Conservation (phyloP, 2,329 filamentous ascomycete genomes). For the Ceratocystis papillata region DNA sequence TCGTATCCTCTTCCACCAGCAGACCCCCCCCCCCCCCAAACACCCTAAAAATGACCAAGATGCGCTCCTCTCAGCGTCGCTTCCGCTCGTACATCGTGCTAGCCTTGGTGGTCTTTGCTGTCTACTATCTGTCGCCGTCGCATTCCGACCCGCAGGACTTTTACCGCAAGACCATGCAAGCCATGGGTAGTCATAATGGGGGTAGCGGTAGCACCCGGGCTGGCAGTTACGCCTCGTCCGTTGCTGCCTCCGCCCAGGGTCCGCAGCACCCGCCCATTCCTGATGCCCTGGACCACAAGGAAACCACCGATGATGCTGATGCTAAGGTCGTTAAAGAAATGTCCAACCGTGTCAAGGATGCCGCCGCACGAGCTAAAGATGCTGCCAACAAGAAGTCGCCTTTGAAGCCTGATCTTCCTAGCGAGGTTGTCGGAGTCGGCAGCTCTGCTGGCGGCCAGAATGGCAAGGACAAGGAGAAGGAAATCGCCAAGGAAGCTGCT, state of each 20-base stretch:
- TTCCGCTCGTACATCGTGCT: slow-evolving; percentile 20
- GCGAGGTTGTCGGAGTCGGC: slow-evolving; percentile 48
- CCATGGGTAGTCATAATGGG: slow-evolving; percentile 37
- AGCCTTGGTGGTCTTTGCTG: slow-evolving; percentile 19
- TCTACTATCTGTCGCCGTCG: slow-evolving; percentile 23
- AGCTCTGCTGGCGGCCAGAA: slow-evolving; percentile 48
- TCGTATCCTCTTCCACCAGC: neutral
- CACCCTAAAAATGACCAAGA: slow-evolving; percentile 18
- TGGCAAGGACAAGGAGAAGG: slow-evolving; percentile 35
- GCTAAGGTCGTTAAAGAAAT: slow-evolving; percentile 37
- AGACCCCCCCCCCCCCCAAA: neutral
- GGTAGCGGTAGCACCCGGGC: slow-evolving; percentile 35
- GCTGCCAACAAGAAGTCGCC: slow-evolving; percentile 56
- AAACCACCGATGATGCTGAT: slow-evolving; percentile 18
- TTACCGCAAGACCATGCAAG: slow-evolving; percentile 49
- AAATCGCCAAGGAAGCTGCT: slow-evolving; percentile 33
- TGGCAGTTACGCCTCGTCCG: slow-evolving; percentile 28
- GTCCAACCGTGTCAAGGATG: slow-evolving; percentile 53
- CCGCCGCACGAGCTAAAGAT: slow-evolving; percentile 58
- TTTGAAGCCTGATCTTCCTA: slow-evolving; percentile 48
- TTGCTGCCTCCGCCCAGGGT: slow-evolving; percentile 27
- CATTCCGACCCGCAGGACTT: slow-evolving; percentile 38
- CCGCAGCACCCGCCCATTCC: slow-evolving; percentile 45
- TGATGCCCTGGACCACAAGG: slow-evolving; percentile 44
- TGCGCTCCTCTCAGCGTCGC: slow-evolving; percentile 20